These are phyloP conservation scores for Picea sitchensis DNA, from an alignment of 75 land plant species.

Conservation along the genomic window DNA sequence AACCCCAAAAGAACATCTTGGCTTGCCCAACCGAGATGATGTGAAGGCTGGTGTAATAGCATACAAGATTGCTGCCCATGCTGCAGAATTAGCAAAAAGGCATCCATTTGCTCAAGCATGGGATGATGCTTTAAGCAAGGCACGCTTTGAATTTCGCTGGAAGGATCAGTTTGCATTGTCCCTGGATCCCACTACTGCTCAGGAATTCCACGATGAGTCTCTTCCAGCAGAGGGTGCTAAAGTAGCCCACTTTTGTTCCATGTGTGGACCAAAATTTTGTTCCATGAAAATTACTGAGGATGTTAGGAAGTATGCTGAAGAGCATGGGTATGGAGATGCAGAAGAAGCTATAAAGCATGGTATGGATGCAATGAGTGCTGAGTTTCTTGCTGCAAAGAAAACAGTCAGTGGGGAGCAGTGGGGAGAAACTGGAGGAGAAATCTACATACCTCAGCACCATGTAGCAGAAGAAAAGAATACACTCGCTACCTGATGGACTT, in stretches of 20 bases:
- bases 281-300: constrained; percentile 99
- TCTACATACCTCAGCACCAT: constrained; percentile 59
- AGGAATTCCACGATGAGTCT: constrained; percentile 97
- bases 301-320: constrained; percentile 94
- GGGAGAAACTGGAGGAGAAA: constrained; percentile 96
- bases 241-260: constrained; percentile 98
- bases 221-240: constrained; percentile 95
- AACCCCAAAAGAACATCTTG: constrained; percentile 97
- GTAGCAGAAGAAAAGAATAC: no score
- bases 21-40: constrained; percentile 95
- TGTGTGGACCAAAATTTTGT: constrained; percentile 99
- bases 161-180: constrained; percentile 97
- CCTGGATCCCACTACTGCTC: constrained; percentile 91
- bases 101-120: constrained; percentile 94
- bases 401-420: constrained; percentile 96
- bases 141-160: constrained; percentile 98
- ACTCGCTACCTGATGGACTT: constrained; percentile 32
- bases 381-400: constrained; percentile 89
- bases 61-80: constrained; percentile 99
- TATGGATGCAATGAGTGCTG: constrained; percentile 93
- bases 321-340: constrained; percentile 80
- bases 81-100: constrained; percentile 90
- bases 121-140: constrained; percentile 98
- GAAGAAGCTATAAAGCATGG: constrained; percentile 85
- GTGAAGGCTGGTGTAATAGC: constrained; percentile 99